These are phyloP conservation scores for Przewalskia tangutica DNA, from an alignment of 257 asterid species.

Conservation along the genomic window DNA sequence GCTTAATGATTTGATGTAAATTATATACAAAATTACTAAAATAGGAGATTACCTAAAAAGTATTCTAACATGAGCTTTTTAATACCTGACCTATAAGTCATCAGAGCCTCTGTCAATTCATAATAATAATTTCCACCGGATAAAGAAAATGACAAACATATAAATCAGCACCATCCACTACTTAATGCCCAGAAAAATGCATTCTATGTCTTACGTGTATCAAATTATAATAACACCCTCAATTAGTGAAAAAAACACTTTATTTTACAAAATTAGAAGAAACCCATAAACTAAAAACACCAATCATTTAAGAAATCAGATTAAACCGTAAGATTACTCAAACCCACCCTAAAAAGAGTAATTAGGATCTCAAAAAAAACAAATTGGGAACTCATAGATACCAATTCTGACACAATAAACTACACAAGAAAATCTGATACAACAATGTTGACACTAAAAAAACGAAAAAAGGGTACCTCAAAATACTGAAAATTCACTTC, in stretches of 20 bases:
- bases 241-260: not conserved
- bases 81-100: too few species aligned
- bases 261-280: not conserved
- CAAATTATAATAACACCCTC: not conserved
- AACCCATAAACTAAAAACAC: not conserved
- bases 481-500: not conserved
- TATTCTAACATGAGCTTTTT: not conserved
- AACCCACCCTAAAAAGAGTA: not conserved
- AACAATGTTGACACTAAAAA: too few species aligned
- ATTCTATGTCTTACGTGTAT: not conserved
- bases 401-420: not conserved
- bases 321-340: not conserved
- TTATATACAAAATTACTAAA: not conserved
- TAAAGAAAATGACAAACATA: not conserved
- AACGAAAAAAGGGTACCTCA: not conserved
- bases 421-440: too few species aligned
- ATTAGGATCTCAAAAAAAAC: not conserved
- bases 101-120: not conserved
- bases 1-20: not conserved
- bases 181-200: not conserved
- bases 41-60: not conserved
- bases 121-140: not conserved
- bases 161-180: not conserved
- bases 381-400: not conserved
- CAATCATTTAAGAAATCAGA: not conserved